Percentiles rank a stretch among this genome's conserved stretches.
Conservation (phyloP, 345 rosid species). For the Bruguiera gymnorhiza region DNA sequence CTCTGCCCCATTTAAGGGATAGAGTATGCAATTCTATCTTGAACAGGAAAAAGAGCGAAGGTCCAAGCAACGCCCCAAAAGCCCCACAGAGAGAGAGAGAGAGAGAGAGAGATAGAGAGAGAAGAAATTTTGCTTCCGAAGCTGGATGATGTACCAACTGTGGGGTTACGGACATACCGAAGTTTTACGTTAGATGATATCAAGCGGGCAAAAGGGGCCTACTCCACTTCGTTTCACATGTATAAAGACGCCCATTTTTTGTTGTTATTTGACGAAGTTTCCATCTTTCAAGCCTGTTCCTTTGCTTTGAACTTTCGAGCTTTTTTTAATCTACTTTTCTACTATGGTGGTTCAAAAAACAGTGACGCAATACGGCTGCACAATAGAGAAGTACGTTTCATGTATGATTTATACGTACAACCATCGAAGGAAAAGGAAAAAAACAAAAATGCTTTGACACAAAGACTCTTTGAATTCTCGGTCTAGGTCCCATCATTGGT, state of each 20-base stretch:
- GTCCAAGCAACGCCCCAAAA: neutral
- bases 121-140: constrained; percentile 10
- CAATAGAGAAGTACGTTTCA: neutral
- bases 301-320: constrained; percentile 8
- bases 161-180: neutral
- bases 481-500: neutral
- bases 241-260: neutral
- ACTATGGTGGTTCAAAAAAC: neutral
- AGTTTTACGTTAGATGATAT: neutral
- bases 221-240: constrained; percentile 4
- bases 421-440: neutral
- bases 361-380: neutral
- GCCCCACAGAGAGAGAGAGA: too few species aligned
- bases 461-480: neutral
- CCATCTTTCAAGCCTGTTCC: constrained; percentile 10
- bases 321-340: constrained; percentile 2
- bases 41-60: neutral
- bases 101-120: neutral
- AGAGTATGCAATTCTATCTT: neutral
- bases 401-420: constrained; percentile 12
- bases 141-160: constrained; percentile 13
- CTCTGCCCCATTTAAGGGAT: neutral
- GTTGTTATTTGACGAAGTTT: constrained; percentile 23
- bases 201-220: neutral
- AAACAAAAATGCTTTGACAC: too few species aligned